These are phyloP conservation scores for Trichophyton equinum DNA, from an alignment of 2,329 filamentous ascomycete species.

Conservation along the genomic window DNA sequence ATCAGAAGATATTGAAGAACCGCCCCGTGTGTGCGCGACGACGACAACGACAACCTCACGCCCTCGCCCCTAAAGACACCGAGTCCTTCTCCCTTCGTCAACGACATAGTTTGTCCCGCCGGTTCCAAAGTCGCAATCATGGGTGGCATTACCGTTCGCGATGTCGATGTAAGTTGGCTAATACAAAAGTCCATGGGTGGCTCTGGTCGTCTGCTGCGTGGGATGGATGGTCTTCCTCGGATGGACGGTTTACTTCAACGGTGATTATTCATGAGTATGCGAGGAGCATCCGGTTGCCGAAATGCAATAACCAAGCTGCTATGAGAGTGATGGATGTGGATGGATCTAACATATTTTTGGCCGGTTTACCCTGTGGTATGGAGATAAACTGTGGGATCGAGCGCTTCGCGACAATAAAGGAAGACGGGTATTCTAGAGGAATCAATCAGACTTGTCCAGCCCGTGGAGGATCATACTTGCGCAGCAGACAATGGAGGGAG, in stretches of 20 bases:
- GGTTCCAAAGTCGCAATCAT: slow-evolving; percentile 42
- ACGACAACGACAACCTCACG: slow-evolving; percentile 12
- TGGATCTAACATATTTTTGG: neutral
- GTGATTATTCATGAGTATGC: neutral
- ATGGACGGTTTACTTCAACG: neutral
- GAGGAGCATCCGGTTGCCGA: neutral
- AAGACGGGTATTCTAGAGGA: neutral
- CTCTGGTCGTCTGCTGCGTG: neutral
- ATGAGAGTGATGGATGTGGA: neutral
- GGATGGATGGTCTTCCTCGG: neutral
- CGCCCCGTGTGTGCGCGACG: slow-evolving; percentile 11
- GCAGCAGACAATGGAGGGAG: neutral
- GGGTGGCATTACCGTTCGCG: slow-evolving; percentile 55
- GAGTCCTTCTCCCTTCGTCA: slow-evolving; percentile 21
- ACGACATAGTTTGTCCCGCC: slow-evolving; percentile 17
- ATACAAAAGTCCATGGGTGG: neutral
- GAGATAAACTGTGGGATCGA: neutral
- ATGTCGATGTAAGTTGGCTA: slow-evolving; percentile 45
- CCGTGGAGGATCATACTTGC: neutral
- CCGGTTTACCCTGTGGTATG: neutral
- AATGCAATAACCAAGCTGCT: neutral
- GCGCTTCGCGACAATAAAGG: neutral
- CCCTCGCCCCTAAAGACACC: slow-evolving; percentile 19
- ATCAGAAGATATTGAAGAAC: slow-evolving; percentile 6
- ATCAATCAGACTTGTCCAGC: neutral